Base-by-base conservation (phyloP, 805 yeast genomes). In the Debaryomyces prosopidis region DNA sequence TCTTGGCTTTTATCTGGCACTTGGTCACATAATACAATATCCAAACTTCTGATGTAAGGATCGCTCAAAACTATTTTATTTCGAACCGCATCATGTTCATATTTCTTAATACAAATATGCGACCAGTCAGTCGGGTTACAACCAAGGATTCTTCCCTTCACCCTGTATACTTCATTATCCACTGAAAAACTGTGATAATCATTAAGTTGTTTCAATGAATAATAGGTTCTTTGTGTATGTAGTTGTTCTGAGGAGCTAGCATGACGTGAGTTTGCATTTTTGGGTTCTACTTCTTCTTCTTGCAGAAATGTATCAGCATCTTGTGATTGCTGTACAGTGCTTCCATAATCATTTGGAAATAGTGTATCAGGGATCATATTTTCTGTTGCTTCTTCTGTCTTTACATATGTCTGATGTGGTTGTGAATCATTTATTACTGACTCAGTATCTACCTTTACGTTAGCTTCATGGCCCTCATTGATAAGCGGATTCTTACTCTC, bases 71-170 rank as follows among this genome's bases (percentile, higher is more conserved):
- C 47, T 4, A 44, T 27, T 19, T 44, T 46, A 16, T 47, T 44
- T 9, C 40, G 15, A 8, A 34, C 20, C 7, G 33, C 17, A 27
- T 45, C 42, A 12, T 34, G 12, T 10, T 47, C 47, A 45, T 58
- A 69, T 28, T 52, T 42, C 42, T 69, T 69, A 15, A 62, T 53
- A 47, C 71, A 67, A 1, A 63, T 39, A 15, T 56, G 58, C 16
- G 51, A 39, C 47, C 62, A 54, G 43, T 66, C 63, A 1, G 39
- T 43, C 0, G 74, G 74, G 4, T 56, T 47, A 9, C 52, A 40
- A 2, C 62, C 68, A 2, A 54, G 59, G 2, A 68, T 35, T 18
- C 42, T 46, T 2, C 60, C 68, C 4, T 43, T 36, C 3, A 55
- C 54, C 10, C 40, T 43, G 48, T 55, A 65, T 1, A 57, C 39